These are phyloP conservation scores for Mucor velutinosus DNA, from an alignment of 371 early-diverging fungal species.

Conservation along the genomic window DNA sequence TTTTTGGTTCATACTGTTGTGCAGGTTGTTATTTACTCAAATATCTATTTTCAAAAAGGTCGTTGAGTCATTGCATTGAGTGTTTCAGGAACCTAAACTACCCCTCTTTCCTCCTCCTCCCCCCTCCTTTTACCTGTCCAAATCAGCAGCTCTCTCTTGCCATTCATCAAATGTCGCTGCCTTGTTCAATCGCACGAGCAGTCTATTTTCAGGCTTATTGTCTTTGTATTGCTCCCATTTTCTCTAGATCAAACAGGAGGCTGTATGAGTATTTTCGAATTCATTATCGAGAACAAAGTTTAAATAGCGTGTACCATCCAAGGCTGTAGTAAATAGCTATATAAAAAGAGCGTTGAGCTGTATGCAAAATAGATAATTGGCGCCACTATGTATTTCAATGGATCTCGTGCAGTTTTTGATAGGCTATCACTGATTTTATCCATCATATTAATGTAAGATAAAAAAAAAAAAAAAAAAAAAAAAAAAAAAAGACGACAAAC, in stretches of 20 bases:
- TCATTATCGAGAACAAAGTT: not conserved
- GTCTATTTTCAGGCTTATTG: conserved; percentile 43
- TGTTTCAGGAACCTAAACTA: not conserved
- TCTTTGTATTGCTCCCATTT: conserved; percentile 35
- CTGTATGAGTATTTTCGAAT: not conserved
- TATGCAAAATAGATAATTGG: conserved; percentile 34
- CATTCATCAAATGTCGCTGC: conserved; percentile 65
- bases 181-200: conserved; percentile 36
- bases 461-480: not conserved
- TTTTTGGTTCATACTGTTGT: no score
- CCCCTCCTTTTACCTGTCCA: conserved; percentile 63
- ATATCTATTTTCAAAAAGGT: not conserved
- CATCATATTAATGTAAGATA: not conserved
- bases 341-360: conserved; percentile 19
- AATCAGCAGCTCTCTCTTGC: conserved; percentile 52
- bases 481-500: not conserved
- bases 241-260: conserved; percentile 6
- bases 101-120: no score
- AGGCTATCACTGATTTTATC: not conserved
- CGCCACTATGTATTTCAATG: conserved; percentile 29
- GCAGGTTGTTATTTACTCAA: conserved; percentile 15
- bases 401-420: conserved; percentile 16
- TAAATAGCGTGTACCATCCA: conserved; percentile 18
- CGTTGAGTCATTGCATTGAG: not conserved
- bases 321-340: conserved; percentile 29